phyloP scores from a whole-genome alignment of 176 grass and related monocot species.

The Avena insularis region DNA sequence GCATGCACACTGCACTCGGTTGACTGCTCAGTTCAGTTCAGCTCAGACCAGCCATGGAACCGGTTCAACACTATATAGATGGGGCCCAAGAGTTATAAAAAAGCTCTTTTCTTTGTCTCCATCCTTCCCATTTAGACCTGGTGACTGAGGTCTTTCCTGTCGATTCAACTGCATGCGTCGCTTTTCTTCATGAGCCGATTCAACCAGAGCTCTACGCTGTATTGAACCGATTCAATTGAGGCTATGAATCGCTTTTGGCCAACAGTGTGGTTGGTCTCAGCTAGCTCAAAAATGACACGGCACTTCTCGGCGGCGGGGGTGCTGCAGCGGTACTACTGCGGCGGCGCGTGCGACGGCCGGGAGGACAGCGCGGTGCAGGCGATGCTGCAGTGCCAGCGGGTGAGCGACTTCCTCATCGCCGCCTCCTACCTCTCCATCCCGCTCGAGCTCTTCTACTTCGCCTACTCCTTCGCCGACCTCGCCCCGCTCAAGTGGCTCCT shows the following conservation, averaged over 20 bases:
- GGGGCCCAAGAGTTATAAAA: no score
- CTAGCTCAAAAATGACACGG: constrained; percentile 4
- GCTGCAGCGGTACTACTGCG: constrained; percentile 14
- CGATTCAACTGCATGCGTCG: no score
- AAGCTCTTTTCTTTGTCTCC: no score
- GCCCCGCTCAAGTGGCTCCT: constrained; percentile 47
- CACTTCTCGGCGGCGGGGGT: constrained; percentile 11
- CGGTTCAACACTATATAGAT: no score
- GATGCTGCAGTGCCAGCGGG: constrained; percentile 54
- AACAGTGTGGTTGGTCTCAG: no score
- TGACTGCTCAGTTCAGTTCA: background rate
- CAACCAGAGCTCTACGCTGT: no score
- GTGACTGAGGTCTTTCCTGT: no score
- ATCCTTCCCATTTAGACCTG: no score
- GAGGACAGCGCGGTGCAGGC: constrained; percentile 38
- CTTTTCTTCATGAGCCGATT: no score
- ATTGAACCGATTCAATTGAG: no score
- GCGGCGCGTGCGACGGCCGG: constrained; percentile 9
- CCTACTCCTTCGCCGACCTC: constrained; percentile 32
- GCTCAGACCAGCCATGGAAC: no score
- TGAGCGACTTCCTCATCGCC: constrained; percentile 62
- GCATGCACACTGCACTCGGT: background rate
- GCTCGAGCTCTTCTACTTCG: constrained; percentile 62
- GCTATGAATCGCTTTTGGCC: no score
- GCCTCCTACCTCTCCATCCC: constrained; percentile 42